Evolutionary conservation across 495 filamentous ascomycete genomes (phyloP), one percentile per base, ranked within the genome.

Genomic region (Daldinia caldariorum): DNA sequence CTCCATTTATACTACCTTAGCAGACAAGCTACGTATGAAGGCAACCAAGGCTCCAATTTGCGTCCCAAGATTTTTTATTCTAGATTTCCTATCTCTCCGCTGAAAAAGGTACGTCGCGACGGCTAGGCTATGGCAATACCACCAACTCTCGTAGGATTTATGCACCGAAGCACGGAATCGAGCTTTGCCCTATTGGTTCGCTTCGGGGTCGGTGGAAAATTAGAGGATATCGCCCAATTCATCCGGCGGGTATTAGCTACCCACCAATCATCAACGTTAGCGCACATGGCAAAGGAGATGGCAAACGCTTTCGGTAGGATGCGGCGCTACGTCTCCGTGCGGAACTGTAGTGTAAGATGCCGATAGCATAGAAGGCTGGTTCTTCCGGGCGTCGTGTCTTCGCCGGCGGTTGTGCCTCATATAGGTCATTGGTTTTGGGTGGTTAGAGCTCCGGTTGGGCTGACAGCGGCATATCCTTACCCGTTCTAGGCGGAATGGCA

Each of bases 71-170:
- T 26, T 26, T 62, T 18, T 12, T 39, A 37, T 45, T 61, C n/a
- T n/a, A 47, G 66, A 45, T 26, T 26, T 62, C 31, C 12, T 39
- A 37, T 45, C n/a, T 61, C 41, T 41, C 54, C 57, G 8, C 26
- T 18, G 32, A 13, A 32, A 6, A 34, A 50, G 49, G 57, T 65
- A 50, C 57, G 65, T 57, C 57, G 55, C 39, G 31, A 63, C 26
- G 13, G 26, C n/a, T 41, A 54, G 39, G 51, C 41, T 37, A 58
- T 38, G 68, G 51, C 51, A 38, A 32, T 37, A 67, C 38, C 32
- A 31, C 4, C 53, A 67, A 49, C 22, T 56, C 60, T 72, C 69
- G 69, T 39, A 63, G 18, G 6, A 68, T 56, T n/a, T n/a, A 72
- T 68, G 57, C 10, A 50, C 69, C 69, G 69, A 72, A 53, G 14